Percentiles rank a stretch among this genome's conserved stretches.
These are phyloP conservation scores for Pleoardoris graminearum DNA, from an alignment of 2,329 filamentous ascomycete genomes.

Conservation along the genomic window DNA sequence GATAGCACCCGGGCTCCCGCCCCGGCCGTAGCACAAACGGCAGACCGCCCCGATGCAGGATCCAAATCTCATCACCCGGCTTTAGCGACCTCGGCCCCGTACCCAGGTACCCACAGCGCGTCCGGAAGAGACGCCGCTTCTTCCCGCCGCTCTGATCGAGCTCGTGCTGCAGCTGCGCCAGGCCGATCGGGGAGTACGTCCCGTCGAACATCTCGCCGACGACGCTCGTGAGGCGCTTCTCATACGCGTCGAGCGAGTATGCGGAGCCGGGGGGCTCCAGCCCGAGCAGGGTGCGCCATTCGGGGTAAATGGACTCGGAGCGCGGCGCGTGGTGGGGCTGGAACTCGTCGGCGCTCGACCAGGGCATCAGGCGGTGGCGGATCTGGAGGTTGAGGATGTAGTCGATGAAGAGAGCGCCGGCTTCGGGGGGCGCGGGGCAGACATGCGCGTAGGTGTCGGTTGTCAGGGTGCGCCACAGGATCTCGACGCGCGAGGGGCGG, in stretches of 20 bases:
- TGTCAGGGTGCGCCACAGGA: slow-evolving; percentile 29
- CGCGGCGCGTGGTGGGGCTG: slow-evolving; percentile 31
- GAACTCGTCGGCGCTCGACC: slow-evolving; percentile 30
- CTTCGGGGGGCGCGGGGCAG: slow-evolving; percentile 21
- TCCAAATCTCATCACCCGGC: slow-evolving; percentile 25
- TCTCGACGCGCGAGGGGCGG: slow-evolving; percentile 23
- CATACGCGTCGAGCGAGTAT: slow-evolving; percentile 21
- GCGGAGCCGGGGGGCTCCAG: slow-evolving; percentile 24
- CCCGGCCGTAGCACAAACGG: slow-evolving; percentile 23
- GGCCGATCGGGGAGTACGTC: slow-evolving; percentile 31
- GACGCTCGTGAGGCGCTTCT: slow-evolving; percentile 20
- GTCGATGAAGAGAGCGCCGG: slow-evolving; percentile 28
- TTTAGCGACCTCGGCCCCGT: slow-evolving; percentile 27
- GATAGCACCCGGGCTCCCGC: slow-evolving; percentile 19
- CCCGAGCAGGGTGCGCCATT: slow-evolving; percentile 29
- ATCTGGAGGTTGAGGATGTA: slow-evolving; percentile 35
- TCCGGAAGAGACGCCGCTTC: slow-evolving; percentile 28
- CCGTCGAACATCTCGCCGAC: slow-evolving; percentile 33
- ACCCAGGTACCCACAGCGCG: slow-evolving; percentile 21
- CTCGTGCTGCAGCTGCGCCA: slow-evolving; percentile 33
- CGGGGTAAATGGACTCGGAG: slow-evolving; percentile 30
- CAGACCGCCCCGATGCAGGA: slow-evolving; percentile 20
- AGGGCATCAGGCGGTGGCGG: slow-evolving; percentile 30
- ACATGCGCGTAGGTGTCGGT: slow-evolving; percentile 28
- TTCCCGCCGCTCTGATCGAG: slow-evolving; percentile 29